These are phyloP conservation scores for Castanea crenata DNA, from an alignment of 306 rosid genomes.

Conservation along the genomic window DNA sequence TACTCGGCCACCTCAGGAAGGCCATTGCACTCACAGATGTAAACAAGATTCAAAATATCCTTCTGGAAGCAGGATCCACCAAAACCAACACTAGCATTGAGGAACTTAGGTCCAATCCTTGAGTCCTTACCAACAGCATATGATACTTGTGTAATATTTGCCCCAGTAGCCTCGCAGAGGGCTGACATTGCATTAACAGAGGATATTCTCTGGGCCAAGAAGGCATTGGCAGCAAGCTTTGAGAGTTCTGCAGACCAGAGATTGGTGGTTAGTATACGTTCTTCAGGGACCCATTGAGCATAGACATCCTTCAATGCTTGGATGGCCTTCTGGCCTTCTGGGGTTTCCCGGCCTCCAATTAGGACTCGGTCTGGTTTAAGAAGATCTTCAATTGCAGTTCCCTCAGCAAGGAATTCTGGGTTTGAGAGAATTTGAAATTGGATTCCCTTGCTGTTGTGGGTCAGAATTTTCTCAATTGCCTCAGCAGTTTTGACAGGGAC, in stretches of 20 bases:
- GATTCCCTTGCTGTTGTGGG: conserved; percentile 84
- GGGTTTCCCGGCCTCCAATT: conserved; percentile 88
- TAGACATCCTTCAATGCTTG: conserved; percentile 71
- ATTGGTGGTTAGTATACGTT: conserved; percentile 75
- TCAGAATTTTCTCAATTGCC: conserved; percentile 91
- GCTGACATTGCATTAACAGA: conserved; percentile 97
- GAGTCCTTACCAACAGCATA: conserved; percentile 88
- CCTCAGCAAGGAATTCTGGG: conserved; percentile 95
- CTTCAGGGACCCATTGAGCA: conserved; percentile 88
- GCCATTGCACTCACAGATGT: conserved; percentile 94
- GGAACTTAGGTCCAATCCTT: conserved; percentile 88
- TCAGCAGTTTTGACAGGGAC: conserved; percentile 98
- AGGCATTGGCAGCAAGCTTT: conserved; percentile 94
- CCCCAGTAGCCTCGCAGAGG: conserved; percentile 97
- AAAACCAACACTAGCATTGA: conserved; percentile 92
- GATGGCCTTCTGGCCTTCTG: conserved; percentile 74
- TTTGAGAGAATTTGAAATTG: conserved; percentile 87
- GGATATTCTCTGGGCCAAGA: conserved; percentile 94
- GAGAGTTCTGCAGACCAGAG: conserved; percentile 97
- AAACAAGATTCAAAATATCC: conserved; percentile 84
- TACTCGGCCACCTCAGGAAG: conserved; percentile 97
- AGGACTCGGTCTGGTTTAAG: conserved; percentile 82
- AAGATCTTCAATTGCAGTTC: conserved; percentile 88
- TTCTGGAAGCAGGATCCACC: conserved; percentile 98
- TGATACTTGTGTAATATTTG: conserved; percentile 70